phyloP scores from a whole-genome alignment of 306 rosid species.

The Lathyrus aphaca region DNA sequence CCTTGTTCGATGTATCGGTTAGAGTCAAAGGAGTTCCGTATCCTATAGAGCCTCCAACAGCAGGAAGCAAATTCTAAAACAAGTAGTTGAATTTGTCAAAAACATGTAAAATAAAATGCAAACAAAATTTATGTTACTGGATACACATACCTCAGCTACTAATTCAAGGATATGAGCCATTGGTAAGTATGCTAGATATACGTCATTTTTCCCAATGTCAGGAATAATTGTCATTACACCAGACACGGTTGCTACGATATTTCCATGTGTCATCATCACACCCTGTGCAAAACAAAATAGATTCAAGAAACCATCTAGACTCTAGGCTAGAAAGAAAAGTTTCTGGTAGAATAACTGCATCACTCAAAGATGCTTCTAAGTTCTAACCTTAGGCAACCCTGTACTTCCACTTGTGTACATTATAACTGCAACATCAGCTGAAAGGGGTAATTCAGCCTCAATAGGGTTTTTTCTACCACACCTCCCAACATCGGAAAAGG shows the following conservation, averaged over 20 bases:
- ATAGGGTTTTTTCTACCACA: conserved; percentile 69
- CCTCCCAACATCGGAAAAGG: conserved; percentile 65
- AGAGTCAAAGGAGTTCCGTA: conserved; percentile 94
- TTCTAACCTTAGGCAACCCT: conserved; percentile 90
- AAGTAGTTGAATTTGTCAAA: conserved; percentile 43
- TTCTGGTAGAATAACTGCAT: conserved; percentile 18
- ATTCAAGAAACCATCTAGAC: conserved; percentile 5
- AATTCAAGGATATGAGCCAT: conserved; percentile 98
- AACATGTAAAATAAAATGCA: conserved; percentile 17
- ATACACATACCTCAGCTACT: conserved; percentile 82
- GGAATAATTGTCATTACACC: conserved; percentile 92
- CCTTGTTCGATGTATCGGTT: conserved; percentile 93
- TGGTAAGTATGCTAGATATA: conserved; percentile 87
- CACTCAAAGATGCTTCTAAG: conserved; percentile 48
- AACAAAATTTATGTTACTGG: conserved; percentile 26
- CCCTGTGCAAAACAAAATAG: conserved; percentile 63
- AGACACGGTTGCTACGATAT: conserved; percentile 83
- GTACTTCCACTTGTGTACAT: conserved; percentile 99
- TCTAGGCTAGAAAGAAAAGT: conserved; percentile 22
- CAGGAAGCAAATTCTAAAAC: conserved; percentile 72
- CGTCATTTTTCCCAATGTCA: conserved; percentile 68
- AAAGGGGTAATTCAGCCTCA: conserved; percentile 77
- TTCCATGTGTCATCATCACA: conserved; percentile 97
- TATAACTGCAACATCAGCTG: conserved; percentile 91
- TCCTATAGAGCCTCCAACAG: conserved; percentile 90